Base-by-base conservation (phyloP, 2,329 filamentous ascomycete species). In the Neonectria neomacrospora region DNA sequence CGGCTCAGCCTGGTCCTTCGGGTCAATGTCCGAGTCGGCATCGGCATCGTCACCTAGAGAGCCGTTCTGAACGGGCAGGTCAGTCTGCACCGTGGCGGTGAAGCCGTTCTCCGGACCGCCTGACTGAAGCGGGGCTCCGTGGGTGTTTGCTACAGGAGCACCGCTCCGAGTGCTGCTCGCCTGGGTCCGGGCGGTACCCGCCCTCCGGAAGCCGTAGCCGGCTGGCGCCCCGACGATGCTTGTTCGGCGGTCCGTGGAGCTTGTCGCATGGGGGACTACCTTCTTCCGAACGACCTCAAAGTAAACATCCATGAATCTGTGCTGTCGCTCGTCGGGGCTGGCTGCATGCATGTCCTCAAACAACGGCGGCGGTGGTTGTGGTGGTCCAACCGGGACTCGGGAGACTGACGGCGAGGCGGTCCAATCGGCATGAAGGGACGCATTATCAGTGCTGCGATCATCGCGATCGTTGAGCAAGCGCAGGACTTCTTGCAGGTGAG, bases 291-390 rank as follows among this genome's bases (percentile, higher is more conserved):
- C 77, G 1, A 76, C 69, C 11, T 77, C 66, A 65, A 86, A 87
- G 69, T 88, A 88, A 2, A 85, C 81, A 3, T 80, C 75, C 77
- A 88, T 81, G n/a, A 88, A 80, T 11, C 77, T 77, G 22, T 79
- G 73, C 64, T 87, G 83, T 34, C 83, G 80, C 16, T 83, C 79
- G 26, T 85, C 83, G 0, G 84, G 81, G 12, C 79, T 77, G 0
- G 81, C 81, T 10, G 79, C 75, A 58, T 81, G 78, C 34, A 88
- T 81, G 11, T 84, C 80, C 14, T 81, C 77, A 32, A 86, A 83
- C 3, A 71, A 70, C 2, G 70, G 64, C 4, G 58, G 51, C n/a
- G 70, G 64, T 5, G 61, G 48, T 22, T 51, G 64, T 45, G 22
- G 60, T 16, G 23, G 20, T 14, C 42, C 47, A 11, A 14, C n/a